Evolutionary conservation across 2,329 filamentous ascomycete species (phyloP).

Genomic region (Aspergillus fumigatiaffinis): DNA sequence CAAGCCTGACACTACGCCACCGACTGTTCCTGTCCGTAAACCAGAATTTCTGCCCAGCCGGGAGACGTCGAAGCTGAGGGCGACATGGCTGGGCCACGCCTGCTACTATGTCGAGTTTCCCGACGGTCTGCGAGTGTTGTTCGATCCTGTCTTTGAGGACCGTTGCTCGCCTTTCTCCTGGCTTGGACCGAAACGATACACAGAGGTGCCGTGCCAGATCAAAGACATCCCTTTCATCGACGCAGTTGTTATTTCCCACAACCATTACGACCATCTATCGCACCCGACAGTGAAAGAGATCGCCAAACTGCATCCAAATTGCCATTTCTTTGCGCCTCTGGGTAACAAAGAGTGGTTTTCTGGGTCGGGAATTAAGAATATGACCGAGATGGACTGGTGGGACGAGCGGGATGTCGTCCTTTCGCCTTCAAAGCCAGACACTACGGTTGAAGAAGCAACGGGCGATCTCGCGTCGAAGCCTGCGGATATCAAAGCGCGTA

Average conservation of each 20-base stretch:
- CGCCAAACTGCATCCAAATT: constrained; percentile 66
- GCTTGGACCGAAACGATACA: constrained; percentile 72
- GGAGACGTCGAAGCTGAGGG: constrained; percentile 60
- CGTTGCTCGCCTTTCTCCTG: constrained; percentile 74
- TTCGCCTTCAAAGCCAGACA: constrained; percentile 32
- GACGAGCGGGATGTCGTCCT: constrained; percentile 72
- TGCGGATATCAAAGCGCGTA: constrained; percentile 61
- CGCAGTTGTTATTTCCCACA: constrained; percentile 73
- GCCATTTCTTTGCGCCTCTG: constrained; percentile 82
- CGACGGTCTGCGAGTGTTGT: constrained; percentile 77
- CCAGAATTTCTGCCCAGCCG: constrained; percentile 65
- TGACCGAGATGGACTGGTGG: constrained; percentile 96
- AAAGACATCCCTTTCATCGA: constrained; percentile 65
- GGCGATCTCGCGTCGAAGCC: constrained; percentile 18
- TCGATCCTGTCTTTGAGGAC: constrained; percentile 89
- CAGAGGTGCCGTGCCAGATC: constrained; percentile 70
- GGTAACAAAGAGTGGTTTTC: constrained; percentile 82
- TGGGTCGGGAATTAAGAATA: constrained; percentile 64
- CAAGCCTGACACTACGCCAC: constrained; percentile 59
- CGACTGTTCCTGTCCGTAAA: constrained; percentile 62
- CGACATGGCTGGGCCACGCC: constrained; percentile 93
- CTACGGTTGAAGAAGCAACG: constrained; percentile 24
- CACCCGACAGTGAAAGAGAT: constrained; percentile 70
- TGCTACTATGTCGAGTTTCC: constrained; percentile 93
- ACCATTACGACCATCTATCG: constrained; percentile 89